Base-by-base conservation (phyloP, 1,284 basidiomycete species). In the Sphagnurus paluster region DNA sequence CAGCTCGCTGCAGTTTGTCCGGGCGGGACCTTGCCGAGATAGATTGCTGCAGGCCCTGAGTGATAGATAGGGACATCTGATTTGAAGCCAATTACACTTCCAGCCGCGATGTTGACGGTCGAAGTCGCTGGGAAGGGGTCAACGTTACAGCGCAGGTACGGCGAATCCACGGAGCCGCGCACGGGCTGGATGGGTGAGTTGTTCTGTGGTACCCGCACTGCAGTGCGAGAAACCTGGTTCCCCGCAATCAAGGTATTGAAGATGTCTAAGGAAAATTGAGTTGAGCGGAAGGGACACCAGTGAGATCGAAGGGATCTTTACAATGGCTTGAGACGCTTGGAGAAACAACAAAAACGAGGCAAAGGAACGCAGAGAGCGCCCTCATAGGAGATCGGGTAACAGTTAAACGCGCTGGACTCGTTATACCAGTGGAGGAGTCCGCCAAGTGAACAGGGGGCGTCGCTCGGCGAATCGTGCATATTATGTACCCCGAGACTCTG, bases 31-130 rank as follows among this genome's bases (percentile, higher is more conserved):
- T 55, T 50, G 21, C 49, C 54, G 13, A 55, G 50, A 34, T 55
- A 55, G 40, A 73, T 68, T 11, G 68, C 68, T 42, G 68, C 64
- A 5, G 71, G 70, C 3, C 71, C 70, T 10, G 45, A 63, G 50
- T 76, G 72, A 50, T 70, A 71, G 23, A 74, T n/a, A 1, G 68
- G 69, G 49, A 69, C 68, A 55, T 72, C 68, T 29, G 68, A 57
- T 40, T 59, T 59, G 62, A 72, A 72, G 6, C 66, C 37, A 13
- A 72, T 58, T 13, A 60, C 62, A 46, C 57, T 60, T 25, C 69
- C 70, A 24, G 68, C 71, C n/a, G 67, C 55, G 37, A 74, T 70
- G 30, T 54, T 50, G 26, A 71, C 66, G 9, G 68, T 74, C 38
- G 59, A 51, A 3, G 62, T 55, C 10, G 69, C 69, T 16, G 66